Conservation (phyloP, 1,284 basidiomycete genomes). For the Cystobasidiaceae sp. region DNA sequence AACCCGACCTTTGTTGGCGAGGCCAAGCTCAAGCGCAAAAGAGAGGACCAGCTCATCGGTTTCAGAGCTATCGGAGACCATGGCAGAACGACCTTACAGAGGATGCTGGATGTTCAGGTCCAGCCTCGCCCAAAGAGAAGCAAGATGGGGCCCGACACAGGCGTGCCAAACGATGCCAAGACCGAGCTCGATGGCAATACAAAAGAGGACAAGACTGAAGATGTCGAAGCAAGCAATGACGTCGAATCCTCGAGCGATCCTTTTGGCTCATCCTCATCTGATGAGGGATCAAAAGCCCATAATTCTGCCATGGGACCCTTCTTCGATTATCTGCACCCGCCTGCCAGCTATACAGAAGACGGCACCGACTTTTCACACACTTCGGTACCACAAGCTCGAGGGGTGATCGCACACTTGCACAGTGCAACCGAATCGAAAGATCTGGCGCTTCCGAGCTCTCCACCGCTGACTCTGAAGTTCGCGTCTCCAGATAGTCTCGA, state of each 20-base stretch:
- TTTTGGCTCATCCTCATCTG: neutral
- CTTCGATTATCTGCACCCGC: too few species aligned
- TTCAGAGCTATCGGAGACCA: slow-evolving; percentile 27
- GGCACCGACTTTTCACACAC: neutral
- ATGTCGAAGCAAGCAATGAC: neutral
- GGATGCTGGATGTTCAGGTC: slow-evolving; percentile 17
- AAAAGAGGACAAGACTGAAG: neutral
- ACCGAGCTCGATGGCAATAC: too few species aligned
- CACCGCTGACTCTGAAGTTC: neutral
- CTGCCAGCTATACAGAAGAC: too few species aligned
- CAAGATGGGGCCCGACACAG: neutral
- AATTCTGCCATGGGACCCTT: too few species aligned
- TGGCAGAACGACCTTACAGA: slow-evolving; percentile 17
- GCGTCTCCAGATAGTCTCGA: neutral
- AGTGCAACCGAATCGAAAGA: too few species aligned
- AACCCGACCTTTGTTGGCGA: slow-evolving; percentile 25
- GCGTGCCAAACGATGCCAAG: neutral
- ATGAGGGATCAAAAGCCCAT: neutral
- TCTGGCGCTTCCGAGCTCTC: too few species aligned
- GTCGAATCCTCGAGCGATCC: neutral
- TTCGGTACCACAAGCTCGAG: neutral
- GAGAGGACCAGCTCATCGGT: slow-evolving; percentile 24
- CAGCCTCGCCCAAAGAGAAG: neutral
- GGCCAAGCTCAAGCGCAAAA: slow-evolving; percentile 14
- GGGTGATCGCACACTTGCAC: neutral